phyloP scores from a whole-genome alignment of 108 stramenopile genomes.

The Heterococcus sp. region DNA sequence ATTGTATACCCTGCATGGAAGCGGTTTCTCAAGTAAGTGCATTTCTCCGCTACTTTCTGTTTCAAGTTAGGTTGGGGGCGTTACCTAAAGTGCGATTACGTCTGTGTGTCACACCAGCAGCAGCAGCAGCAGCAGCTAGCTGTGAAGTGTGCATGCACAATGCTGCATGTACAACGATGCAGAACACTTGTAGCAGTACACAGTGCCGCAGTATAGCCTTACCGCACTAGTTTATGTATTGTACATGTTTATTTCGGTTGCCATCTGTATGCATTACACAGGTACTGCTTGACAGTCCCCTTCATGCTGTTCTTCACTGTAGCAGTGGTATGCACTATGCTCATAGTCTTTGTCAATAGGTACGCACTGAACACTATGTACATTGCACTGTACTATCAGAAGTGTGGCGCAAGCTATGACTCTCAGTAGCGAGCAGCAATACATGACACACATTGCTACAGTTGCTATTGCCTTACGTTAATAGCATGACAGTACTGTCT shows the following conservation, averaged over 20 bases:
- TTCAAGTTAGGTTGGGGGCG: too few relatives aligned
- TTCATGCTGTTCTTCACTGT: slow-evolving; percentile 32
- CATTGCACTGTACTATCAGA: too few relatives aligned
- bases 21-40: slow-evolving; percentile 15
- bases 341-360: slow-evolving; percentile 31
- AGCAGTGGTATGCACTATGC: slow-evolving; percentile 17
- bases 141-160: background rate
- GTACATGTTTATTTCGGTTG: too few relatives aligned
- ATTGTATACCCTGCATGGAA: slow-evolving; percentile 48
- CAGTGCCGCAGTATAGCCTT: too few relatives aligned
- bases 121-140: background rate
- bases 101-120: background rate
- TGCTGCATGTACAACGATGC: background rate
- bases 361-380: background rate
- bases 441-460: too few relatives aligned
- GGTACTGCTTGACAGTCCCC: slow-evolving; percentile 47
- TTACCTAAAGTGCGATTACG: too few relatives aligned
- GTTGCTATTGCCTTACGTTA: too few relatives aligned
- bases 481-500: too few relatives aligned
- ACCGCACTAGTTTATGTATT: too few relatives aligned
- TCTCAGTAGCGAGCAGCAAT: too few relatives aligned
- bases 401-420: too few relatives aligned
- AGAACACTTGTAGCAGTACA: background rate
- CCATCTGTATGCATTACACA: background rate
- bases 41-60: background rate